These are phyloP conservation scores for Cladophialophora carrionii DNA, from an alignment of 2,329 filamentous ascomycete species.

Conservation along the genomic window DNA sequence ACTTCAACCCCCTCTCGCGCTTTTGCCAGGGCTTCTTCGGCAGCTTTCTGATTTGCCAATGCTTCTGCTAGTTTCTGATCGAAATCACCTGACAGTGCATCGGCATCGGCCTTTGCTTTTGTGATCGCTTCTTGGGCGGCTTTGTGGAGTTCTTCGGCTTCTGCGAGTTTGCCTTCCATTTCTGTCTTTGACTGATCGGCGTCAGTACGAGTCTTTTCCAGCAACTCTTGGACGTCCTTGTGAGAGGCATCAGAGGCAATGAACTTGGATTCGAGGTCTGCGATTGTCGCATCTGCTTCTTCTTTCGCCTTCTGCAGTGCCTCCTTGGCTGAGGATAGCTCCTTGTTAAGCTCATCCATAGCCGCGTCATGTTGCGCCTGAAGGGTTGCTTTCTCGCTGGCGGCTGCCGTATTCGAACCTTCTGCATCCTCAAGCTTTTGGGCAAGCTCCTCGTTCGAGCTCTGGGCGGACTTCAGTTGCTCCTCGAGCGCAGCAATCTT, in stretches of 20 bases:
- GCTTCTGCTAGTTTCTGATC: conserved; percentile 20
- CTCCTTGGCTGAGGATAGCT: conserved; percentile 20
- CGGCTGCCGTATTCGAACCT: conserved; percentile 12
- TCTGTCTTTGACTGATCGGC: conserved; percentile 15
- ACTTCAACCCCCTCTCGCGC: conserved; percentile 9
- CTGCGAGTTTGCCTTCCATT: conserved; percentile 20
- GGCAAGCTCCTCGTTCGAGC: conserved; percentile 10
- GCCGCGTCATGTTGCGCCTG: conserved; percentile 17
- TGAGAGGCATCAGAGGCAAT: conserved; percentile 10
- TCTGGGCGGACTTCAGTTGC: conserved; percentile 15
- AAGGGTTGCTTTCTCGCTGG: conserved; percentile 14
- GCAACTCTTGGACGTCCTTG: conserved; percentile 10
- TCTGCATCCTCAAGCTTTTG: conserved; percentile 16
- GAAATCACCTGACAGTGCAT: conserved; percentile 12
- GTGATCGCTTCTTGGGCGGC: conserved; percentile 22
- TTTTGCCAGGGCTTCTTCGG: conserved; percentile 19
- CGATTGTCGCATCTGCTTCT: conserved; percentile 18
- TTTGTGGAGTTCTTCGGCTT: conserved; percentile 15
- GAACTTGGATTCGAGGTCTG: conserved; percentile 24
- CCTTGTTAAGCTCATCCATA: conserved; percentile 14
- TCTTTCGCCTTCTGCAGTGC: conserved; percentile 22
- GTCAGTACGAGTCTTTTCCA: conserved; percentile 17
- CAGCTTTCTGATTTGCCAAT: conserved; percentile 8
- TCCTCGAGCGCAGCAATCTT: conserved; percentile 5
- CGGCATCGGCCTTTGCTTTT: conserved; percentile 15